Evolutionary conservation across 768 basidiomycete species (phyloP).

Genomic region (Termitomyces sp.): DNA sequence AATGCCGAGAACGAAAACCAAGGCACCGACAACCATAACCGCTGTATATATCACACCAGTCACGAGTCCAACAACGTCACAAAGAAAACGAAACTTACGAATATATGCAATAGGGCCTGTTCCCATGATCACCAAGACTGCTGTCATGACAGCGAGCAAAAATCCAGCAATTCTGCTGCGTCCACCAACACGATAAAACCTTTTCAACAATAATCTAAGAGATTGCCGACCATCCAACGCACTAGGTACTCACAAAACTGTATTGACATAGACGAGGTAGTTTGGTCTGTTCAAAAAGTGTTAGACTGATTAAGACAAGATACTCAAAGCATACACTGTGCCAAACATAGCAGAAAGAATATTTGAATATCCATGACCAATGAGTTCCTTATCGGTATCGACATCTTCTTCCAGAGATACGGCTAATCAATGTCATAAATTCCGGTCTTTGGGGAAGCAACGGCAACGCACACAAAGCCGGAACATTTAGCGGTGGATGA

Average conservation of each 20-base stretch:
- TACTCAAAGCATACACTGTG: conserved; percentile 51
- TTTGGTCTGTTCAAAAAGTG: conserved; percentile 48
- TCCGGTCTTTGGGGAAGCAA: background rate
- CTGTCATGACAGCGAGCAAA: conserved; percentile 76
- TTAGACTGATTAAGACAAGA: background rate
- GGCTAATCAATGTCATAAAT: conserved; percentile 31
- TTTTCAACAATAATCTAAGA: background rate
- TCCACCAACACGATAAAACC: conserved; percentile 91
- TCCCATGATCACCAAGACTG: conserved; percentile 69
- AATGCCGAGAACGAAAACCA: conserved; percentile 92
- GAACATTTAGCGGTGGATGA: conserved; percentile 85
- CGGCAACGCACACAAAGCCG: conserved; percentile 61
- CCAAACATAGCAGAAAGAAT: conserved; percentile 74
- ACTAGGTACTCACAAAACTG: conserved; percentile 47
- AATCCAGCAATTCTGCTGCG: conserved; percentile 81
- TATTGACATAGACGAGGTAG: conserved; percentile 86
- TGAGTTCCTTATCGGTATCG: conserved; percentile 87
- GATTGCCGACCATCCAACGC: background rate
- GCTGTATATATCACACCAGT: conserved; percentile 35
- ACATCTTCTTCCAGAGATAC: conserved; percentile 89
- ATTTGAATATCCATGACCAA: conserved; percentile 92
- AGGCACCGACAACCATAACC: conserved; percentile 83
- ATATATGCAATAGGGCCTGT: conserved; percentile 89
- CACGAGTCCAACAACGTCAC: background rate
- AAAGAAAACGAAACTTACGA: conserved; percentile 44